Conservation (phyloP, 2,329 filamentous ascomycete species). For the Lachnellula subtilissima region DNA sequence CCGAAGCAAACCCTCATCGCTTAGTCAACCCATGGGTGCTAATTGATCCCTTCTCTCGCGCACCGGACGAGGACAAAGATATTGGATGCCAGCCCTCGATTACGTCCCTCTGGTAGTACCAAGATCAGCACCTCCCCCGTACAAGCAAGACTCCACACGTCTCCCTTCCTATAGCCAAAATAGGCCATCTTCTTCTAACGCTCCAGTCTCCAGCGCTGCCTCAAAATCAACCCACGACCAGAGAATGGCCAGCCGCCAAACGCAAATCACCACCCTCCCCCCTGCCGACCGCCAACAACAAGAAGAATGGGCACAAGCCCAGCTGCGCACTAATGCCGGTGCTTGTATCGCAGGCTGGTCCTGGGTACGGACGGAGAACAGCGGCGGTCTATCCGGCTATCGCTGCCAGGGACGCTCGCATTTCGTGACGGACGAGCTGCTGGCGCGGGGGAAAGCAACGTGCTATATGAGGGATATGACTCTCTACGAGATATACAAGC, state of each 20-base stretch:
- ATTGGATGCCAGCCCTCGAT: no score
- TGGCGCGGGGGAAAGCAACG: background rate
- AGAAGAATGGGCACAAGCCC: background rate
- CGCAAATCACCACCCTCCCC: background rate
- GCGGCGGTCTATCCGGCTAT: background rate
- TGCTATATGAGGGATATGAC: no score
- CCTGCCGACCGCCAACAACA: background rate
- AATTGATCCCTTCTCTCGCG: no score
- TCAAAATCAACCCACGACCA: background rate
- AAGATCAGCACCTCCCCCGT: background rate
- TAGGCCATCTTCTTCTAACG: background rate
- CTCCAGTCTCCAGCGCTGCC: background rate
- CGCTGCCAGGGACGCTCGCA: background rate
- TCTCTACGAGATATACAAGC: no score
- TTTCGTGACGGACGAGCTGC: constrained; percentile 19
- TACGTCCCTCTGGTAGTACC: no score
- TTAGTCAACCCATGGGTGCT: no score
- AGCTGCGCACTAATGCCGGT: background rate
- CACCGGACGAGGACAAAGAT: no score
- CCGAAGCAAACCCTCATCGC: no score
- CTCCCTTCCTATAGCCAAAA: background rate
- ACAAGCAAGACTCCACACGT: background rate
- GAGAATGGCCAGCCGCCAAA: background rate
- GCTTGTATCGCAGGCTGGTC: background rate
- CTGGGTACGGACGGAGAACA: background rate